Evolutionary conservation across 2,329 filamentous ascomycete genomes (phyloP).

Genomic region (Aureobasidium sp.): DNA sequence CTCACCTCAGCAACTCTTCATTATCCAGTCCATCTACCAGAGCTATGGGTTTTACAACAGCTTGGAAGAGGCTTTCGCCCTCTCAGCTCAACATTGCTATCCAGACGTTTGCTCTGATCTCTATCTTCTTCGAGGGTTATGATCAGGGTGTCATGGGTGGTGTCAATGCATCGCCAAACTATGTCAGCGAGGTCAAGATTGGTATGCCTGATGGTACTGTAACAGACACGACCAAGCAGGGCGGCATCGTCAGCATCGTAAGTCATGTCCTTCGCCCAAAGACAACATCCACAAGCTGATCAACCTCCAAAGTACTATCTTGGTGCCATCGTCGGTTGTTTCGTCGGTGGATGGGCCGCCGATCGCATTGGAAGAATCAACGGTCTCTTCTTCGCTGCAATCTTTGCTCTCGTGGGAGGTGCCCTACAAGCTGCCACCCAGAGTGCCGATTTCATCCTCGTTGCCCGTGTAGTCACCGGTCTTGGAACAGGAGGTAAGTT

Average conservation of each 20-base stretch:
- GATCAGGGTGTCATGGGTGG: slow-evolving; percentile 51
- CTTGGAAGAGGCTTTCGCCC: slow-evolving; percentile 39
- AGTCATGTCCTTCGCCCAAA: background rate
- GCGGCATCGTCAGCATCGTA: slow-evolving; percentile 44
- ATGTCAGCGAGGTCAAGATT: slow-evolving; percentile 40
- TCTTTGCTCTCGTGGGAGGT: slow-evolving; percentile 45
- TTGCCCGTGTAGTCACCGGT: slow-evolving; percentile 45
- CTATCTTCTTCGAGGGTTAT: slow-evolving; percentile 42
- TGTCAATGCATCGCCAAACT: slow-evolving; percentile 40
- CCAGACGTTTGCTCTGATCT: slow-evolving; percentile 29
- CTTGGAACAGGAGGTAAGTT: slow-evolving; percentile 42
- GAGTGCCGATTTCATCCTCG: slow-evolving; percentile 43
- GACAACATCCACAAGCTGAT: background rate
- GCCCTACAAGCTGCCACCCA: slow-evolving; percentile 42
- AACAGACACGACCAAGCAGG: slow-evolving; percentile 44
- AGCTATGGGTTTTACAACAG: slow-evolving; percentile 34
- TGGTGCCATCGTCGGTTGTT: slow-evolving; percentile 46
- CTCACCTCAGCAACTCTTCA: background rate
- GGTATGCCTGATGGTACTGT: slow-evolving; percentile 40
- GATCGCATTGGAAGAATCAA: slow-evolving; percentile 50
- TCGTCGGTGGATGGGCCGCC: slow-evolving; percentile 44
- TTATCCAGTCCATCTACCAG: background rate
- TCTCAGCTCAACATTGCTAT: slow-evolving; percentile 37
- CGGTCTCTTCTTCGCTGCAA: slow-evolving; percentile 41
- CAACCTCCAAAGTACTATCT: slow-evolving; percentile 39